Base-by-base conservation (phyloP, 169 alveolate genomes). In the Plasmodium blacklocki region DNA sequence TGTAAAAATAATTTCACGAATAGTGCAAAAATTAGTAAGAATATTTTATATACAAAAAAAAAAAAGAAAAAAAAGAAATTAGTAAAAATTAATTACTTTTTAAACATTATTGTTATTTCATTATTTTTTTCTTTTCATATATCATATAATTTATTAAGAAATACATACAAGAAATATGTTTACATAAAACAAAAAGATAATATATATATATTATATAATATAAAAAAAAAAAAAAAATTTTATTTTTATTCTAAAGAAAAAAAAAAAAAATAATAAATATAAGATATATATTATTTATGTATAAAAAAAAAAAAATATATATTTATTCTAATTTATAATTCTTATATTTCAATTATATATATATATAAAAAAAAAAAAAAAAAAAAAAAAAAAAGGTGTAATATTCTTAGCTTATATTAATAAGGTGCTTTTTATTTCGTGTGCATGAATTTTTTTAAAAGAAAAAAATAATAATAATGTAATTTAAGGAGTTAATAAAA, bases 351-450 rank as follows among this genome's bases (percentile, higher is more conserved):
- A 15, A 59, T 9, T 2, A 14, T 15, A n/a, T n/a, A n/a, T n/a
- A n/a, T n/a, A n/a, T n/a, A n/a, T n/a, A n/a, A n/a, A n/a, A n/a
- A n/a, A n/a, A 59, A 59, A 15, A 59, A 59, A 6, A 59, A 59
- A 59, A 18, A 59, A 11, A 59, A 7, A 68, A 70, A 49, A 45
- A 45, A 70, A 70, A 70, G 18, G 39, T 23, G 23, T 70, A 70
- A 18, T 15, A 39, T 19, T 39, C 74, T 43, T 43, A 39, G 74
- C 26, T 5, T 70, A 70, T 63, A 3, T 32, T 66, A 19, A 66
- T 26, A 70, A 70, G 45, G 78, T 50, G 63, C 62, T 50, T 70
- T 70, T 70, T 60, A 39, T 70, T 70, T 70, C 78, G 78, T 70
- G 78, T 70, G 78, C 78, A 70, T 70, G 78, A 47, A 63, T 70